These are phyloP conservation scores for Nakazawaea wyomingensis DNA, from an alignment of 805 yeast genomes.

Conservation along the genomic window DNA sequence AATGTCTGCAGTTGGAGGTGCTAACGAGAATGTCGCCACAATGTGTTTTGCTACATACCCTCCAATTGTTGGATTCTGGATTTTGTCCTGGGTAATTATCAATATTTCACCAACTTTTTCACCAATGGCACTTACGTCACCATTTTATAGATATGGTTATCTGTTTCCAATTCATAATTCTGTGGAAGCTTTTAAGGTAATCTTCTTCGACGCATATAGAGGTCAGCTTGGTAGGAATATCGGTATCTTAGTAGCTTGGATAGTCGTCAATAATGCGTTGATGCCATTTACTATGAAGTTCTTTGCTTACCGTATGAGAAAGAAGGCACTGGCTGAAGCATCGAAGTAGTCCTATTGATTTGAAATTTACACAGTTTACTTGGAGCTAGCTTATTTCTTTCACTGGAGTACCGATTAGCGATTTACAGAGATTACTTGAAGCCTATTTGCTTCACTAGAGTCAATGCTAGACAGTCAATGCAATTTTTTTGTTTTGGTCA, in stretches of 20 bases:
- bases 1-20: slow-evolving; percentile 74
- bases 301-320: slow-evolving; percentile 33
- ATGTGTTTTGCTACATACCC: slow-evolving; percentile 49
- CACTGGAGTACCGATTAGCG: too few relatives aligned
- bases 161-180: slow-evolving; percentile 68
- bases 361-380: too few relatives aligned
- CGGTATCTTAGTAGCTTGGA: slow-evolving; percentile 60
- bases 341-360: background rate
- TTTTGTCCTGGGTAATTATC: slow-evolving; percentile 61
- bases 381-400: too few relatives aligned
- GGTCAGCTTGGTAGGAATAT: slow-evolving; percentile 54
- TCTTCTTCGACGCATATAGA: slow-evolving; percentile 51
- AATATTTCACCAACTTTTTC: slow-evolving; percentile 68
- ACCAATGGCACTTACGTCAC: slow-evolving; percentile 53
- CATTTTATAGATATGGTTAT: slow-evolving; percentile 60
- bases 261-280: slow-evolving; percentile 39
- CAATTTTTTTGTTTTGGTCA: too few relatives aligned
- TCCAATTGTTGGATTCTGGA: slow-evolving; percentile 66
- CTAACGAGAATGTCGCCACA: slow-evolving; percentile 60
- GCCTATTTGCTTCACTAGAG: too few relatives aligned
- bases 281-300: slow-evolving; percentile 40
- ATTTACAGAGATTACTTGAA: too few relatives aligned
- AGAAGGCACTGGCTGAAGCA: slow-evolving; percentile 17
- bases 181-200: slow-evolving; percentile 53
- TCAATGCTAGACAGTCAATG: too few relatives aligned